Conservation (phyloP, 306 rosid genomes). For the Dalbergia oliveri region DNA sequence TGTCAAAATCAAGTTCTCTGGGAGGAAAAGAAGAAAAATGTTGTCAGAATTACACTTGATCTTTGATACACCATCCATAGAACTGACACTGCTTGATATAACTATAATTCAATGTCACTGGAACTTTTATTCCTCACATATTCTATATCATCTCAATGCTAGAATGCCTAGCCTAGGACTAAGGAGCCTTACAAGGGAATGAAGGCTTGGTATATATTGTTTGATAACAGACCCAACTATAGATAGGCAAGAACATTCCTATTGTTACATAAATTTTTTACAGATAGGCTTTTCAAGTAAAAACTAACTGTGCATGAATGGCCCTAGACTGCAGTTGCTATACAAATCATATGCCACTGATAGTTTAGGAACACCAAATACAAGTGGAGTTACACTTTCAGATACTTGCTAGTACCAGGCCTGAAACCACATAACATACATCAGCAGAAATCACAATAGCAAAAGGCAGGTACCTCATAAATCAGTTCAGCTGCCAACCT, state of each 20-base stretch:
- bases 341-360: neutral
- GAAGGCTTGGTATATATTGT: neutral
- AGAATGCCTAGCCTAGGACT: neutral
- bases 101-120: neutral
- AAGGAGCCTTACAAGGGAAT: neutral
- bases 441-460: constrained; percentile 1
- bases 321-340: neutral
- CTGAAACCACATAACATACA: constrained; percentile 2
- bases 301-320: too few species aligned
- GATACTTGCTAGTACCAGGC: neutral
- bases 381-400: neutral
- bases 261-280: neutral
- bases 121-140: neutral
- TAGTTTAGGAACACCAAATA: neutral
- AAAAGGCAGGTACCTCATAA: neutral
- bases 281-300: too few species aligned
- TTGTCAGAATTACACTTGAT: constrained; percentile 36
- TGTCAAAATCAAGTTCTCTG: constrained; percentile 89
- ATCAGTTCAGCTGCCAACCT: neutral
- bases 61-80: neutral
- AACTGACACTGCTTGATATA: constrained; percentile 7
- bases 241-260: too few species aligned
- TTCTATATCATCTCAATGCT: too few species aligned
- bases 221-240: neutral
- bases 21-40: constrained; percentile 32